These are phyloP conservation scores for Myxozyma vanderwaltii DNA, from an alignment of 805 yeast species.

Conservation along the genomic window DNA sequence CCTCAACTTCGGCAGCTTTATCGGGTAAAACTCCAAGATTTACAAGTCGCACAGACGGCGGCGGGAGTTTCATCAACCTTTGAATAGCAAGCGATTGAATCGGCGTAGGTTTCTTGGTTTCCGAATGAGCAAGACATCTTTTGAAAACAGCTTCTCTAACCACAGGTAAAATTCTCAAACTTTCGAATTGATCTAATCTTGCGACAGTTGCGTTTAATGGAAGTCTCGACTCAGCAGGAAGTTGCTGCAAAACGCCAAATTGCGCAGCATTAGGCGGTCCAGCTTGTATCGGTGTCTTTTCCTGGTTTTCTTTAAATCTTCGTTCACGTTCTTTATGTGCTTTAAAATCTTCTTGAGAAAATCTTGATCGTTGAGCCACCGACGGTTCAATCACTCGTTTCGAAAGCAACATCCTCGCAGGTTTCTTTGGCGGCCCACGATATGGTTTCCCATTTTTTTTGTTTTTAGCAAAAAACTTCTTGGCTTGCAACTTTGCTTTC, in stretches of 20 bases:
- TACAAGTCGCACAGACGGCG: conserved; percentile 15
- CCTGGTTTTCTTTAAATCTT: conserved; percentile 20
- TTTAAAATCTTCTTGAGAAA: conserved; percentile 26
- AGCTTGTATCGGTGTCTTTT: conserved; percentile 10
- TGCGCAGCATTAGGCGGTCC: conserved; percentile 41
- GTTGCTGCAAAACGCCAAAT: conserved; percentile 39
- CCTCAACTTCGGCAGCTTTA: conserved; percentile 4
- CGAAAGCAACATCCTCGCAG: conserved; percentile 2
- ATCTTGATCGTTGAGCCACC: conserved; percentile 11
- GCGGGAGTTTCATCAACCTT: conserved; percentile 31
- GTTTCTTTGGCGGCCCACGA: conserved; percentile 5
- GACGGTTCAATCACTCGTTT: conserved; percentile 21
- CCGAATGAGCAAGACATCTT: conserved; percentile 48
- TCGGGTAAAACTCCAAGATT: conserved; percentile 5
- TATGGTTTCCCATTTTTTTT: neutral
- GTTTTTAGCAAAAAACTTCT: neutral
- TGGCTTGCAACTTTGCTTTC: neutral
- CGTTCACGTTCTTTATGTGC: conserved; percentile 18
- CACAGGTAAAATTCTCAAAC: conserved; percentile 64
- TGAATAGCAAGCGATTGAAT: conserved; percentile 78
- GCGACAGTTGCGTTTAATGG: conserved; percentile 47
- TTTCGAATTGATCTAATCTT: conserved; percentile 64
- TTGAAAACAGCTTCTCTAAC: conserved; percentile 62
- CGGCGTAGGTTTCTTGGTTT: conserved; percentile 61
- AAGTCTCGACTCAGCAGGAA: conserved; percentile 37